These are phyloP conservation scores for Adansonia digitata DNA, from an alignment of 345 rosid species.

Conservation along the genomic window DNA sequence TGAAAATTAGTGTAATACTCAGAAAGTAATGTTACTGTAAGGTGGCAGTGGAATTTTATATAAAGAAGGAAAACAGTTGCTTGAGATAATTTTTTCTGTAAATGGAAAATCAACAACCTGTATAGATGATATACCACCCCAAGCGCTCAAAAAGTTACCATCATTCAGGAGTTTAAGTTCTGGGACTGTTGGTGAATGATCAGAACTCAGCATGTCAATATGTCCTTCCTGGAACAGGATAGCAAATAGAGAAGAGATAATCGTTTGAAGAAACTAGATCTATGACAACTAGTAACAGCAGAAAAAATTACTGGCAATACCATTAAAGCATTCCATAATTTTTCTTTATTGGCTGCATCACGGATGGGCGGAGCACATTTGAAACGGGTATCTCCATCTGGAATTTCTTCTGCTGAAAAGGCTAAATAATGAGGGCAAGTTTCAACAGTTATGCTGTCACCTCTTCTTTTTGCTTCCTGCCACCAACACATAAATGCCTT, in stretches of 20 bases:
- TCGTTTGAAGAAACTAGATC: constrained; percentile 5
- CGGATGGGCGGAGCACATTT: constrained; percentile 97
- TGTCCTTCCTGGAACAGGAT: constrained; percentile 60
- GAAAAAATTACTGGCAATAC: constrained; percentile 30
- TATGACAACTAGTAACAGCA: background rate
- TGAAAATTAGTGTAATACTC: background rate
- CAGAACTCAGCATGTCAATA: constrained; percentile 88
- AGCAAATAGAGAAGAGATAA: constrained; percentile 6
- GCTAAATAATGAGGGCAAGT: constrained; percentile 97
- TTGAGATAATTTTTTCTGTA: background rate
- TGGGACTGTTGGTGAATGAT: constrained; percentile 90
- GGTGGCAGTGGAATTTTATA: background rate
- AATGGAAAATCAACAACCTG: constrained; percentile 48
- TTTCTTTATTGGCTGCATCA: constrained; percentile 64
- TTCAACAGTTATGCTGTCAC: constrained; percentile 81
- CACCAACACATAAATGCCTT: background rate
- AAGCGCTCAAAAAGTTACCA: constrained; percentile 86
- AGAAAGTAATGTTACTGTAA: background rate
- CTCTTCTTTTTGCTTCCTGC: constrained; percentile 71
- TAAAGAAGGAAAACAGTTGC: background rate
- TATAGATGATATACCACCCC: constrained; percentile 98
- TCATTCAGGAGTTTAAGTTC: constrained; percentile 68
- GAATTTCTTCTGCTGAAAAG: constrained; percentile 88
- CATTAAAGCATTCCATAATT: constrained; percentile 84
- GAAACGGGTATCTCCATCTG: constrained; percentile 88